Percentiles rank a stretch among this genome's conserved stretches.
Evolutionary conservation across 2,329 filamentous ascomycete genomes (phyloP).

Genomic region (Fusarium longipes): DNA sequence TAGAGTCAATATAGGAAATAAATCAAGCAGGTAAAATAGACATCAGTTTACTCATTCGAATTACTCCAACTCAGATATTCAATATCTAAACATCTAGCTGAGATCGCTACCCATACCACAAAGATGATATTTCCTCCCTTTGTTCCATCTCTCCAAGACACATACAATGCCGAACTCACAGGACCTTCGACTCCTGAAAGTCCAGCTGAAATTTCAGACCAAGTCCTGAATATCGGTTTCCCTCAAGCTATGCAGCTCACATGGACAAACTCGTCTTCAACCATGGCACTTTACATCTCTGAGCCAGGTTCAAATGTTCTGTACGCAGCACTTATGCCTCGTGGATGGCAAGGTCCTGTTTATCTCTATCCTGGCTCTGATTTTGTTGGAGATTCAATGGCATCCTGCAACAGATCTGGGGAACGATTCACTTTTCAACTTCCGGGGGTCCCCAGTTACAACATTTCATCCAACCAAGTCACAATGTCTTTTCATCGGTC

Average conservation of each 20-base stretch:
- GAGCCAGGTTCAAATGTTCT: not conserved
- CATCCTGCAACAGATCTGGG: not conserved
- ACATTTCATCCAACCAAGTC: slow-evolving; percentile 7
- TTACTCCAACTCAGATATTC: no score
- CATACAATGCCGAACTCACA: not conserved
- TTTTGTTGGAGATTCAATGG: slow-evolving; percentile 14
- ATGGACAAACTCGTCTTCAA: slow-evolving; percentile 26
- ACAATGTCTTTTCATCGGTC: slow-evolving; percentile 13
- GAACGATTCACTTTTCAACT: slow-evolving; percentile 25
- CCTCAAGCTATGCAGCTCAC: slow-evolving; percentile 31
- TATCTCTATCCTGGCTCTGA: slow-evolving; percentile 13
- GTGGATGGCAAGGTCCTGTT: slow-evolving; percentile 7
- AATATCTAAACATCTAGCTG: no score
- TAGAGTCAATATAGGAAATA: not conserved
- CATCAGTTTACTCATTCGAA: no score
- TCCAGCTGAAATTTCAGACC: slow-evolving; percentile 17
- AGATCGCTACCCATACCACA: not conserved
- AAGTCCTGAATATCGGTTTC: slow-evolving; percentile 23
- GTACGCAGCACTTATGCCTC: slow-evolving; percentile 30
- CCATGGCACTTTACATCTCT: slow-evolving; percentile 19
- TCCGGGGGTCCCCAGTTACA: slow-evolving; percentile 7
- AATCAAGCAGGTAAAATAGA: not conserved
- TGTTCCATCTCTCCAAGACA: slow-evolving; percentile 9
- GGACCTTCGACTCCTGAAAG: not conserved
- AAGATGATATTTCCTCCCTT: slow-evolving; percentile 29